A percentile compares a stretch with the other conserved stretches of the same genome.
Evolutionary conservation across 1,139 yeast species (phyloP).

Genomic region (Lodderomyces metapsilosis): DNA sequence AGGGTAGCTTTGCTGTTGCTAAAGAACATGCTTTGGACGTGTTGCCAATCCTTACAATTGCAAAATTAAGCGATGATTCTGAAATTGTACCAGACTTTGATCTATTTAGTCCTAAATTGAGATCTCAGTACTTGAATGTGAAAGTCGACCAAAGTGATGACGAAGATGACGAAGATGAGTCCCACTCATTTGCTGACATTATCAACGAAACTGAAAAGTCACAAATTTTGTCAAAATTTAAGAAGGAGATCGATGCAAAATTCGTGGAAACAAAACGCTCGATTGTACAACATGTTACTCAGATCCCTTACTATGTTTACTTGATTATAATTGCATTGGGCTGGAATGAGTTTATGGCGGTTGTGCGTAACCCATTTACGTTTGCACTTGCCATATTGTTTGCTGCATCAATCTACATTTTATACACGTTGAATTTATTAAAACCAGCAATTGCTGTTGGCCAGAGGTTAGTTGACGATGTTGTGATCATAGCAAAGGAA

Average conservation of each 20-base stretch:
- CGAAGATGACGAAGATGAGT: conserved; percentile 38
- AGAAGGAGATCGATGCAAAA: conserved; percentile 74
- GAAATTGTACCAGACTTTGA: conserved; percentile 59
- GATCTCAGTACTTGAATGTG: conserved; percentile 24
- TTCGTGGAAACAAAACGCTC: conserved; percentile 85
- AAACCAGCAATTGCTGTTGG: conserved; percentile 69
- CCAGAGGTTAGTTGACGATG: conserved; percentile 57
- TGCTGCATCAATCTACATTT: conserved; percentile 62
- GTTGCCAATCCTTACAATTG: conserved; percentile 60
- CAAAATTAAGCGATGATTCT: conserved; percentile 51
- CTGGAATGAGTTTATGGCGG: conserved; percentile 94
- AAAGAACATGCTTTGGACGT: conserved; percentile 54
- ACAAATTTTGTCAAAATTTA: conserved; percentile 58
- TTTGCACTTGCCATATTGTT: conserved; percentile 58
- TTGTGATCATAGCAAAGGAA: conserved; percentile 54
- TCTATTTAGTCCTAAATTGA: conserved; percentile 28
- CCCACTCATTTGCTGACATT: conserved; percentile 51
- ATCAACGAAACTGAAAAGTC: conserved; percentile 58
- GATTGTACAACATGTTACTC: conserved; percentile 64
- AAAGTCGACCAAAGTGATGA: conserved; percentile 28
- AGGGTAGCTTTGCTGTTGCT: conserved; percentile 58
- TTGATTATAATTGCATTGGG: conserved; percentile 73
- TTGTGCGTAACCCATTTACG: conserved; percentile 77
- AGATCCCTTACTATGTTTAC: conserved; percentile 83
- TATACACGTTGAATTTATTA: conserved; percentile 70